Evolutionary conservation across 108 stramenopile species (phyloP).

Genomic region (Skeletonema potamos): DNA sequence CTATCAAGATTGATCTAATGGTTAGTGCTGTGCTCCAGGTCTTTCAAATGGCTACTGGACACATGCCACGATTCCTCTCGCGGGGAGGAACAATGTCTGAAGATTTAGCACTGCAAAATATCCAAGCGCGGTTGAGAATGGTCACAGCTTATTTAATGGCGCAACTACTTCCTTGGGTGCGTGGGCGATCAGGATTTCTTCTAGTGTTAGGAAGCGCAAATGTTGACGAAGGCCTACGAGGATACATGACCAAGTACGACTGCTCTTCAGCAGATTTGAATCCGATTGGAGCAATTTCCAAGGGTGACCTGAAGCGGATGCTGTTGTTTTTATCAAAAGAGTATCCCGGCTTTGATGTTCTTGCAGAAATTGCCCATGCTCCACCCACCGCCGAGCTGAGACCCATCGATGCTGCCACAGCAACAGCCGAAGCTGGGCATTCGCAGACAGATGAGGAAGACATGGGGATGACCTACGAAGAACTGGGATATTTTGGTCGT

Average conservation of each 20-base stretch:
- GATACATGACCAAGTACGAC: conserved; percentile 99
- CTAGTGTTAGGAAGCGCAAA: conserved; percentile 97
- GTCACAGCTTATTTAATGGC: conserved; percentile 96
- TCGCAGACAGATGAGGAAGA: conserved; percentile 96
- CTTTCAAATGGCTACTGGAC: conserved; percentile 78
- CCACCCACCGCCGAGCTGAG: conserved; percentile 97
- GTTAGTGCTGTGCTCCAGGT: conserved; percentile 85
- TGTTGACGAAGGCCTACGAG: conserved; percentile 98
- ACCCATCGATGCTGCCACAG: conserved; percentile 72
- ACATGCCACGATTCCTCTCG: conserved; percentile 77
- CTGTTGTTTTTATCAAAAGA: conserved; percentile 72
- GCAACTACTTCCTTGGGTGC: conserved; percentile 96
- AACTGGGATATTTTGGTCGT: conserved; percentile 92
- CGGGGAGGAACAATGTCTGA: conserved; percentile 87
- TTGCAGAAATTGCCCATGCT: conserved; percentile 91
- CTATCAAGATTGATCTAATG: conserved; percentile 90
- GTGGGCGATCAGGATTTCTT: conserved; percentile 86
- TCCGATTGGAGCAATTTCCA: conserved; percentile 97
- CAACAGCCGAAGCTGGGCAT: conserved; percentile 57
- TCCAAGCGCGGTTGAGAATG: conserved; percentile 98
- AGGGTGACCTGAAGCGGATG: conserved; percentile 89
- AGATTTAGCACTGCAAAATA: conserved; percentile 98
- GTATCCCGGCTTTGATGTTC: conserved; percentile 62
- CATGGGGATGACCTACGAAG: conserved; percentile 99
- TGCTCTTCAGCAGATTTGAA: conserved; percentile 98